phyloP scores from a whole-genome alignment of 306 rosid genomes.

The Citrullus mucosospermus region DNA sequence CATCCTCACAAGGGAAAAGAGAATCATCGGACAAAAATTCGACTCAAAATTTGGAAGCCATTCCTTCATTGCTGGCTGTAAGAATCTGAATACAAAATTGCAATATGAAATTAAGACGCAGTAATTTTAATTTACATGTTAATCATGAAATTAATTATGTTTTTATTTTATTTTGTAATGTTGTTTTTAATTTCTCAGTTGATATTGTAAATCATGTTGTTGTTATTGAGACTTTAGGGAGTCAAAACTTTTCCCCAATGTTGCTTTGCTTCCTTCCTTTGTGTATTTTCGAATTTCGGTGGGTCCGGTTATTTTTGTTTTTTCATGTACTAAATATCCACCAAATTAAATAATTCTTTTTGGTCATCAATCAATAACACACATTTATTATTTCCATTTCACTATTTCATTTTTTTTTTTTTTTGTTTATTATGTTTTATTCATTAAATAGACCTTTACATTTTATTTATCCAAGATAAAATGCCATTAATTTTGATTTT shows the following conservation, averaged over 20 bases:
- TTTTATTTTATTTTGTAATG: not conserved
- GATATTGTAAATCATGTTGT: not conserved
- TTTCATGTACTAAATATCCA: not conserved
- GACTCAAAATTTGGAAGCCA: not conserved
- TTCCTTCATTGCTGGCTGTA: conserved; percentile 12
- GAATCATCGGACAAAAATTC: not conserved
- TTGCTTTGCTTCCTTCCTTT: not conserved
- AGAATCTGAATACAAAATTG: not conserved
- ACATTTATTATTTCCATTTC: too few species aligned
- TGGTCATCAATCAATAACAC: too few species aligned
- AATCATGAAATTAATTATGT: not conserved
- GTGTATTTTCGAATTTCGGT: not conserved
- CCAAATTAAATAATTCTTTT: not conserved
- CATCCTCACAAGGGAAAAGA: conserved; percentile 26
- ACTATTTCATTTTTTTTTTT: too few species aligned
- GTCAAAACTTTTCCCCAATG: not conserved
- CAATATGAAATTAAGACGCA: conserved; percentile 17
- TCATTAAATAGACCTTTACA: too few species aligned
- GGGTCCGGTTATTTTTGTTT: not conserved
- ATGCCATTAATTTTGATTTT: too few species aligned
- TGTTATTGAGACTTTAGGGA: not conserved
- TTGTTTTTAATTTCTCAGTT: not conserved
- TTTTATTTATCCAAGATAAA: too few species aligned
- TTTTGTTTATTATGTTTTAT: too few species aligned
- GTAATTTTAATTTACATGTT: conserved; percentile 20